These are phyloP conservation scores for Cladosporium sp. DNA, from an alignment of 2,329 filamentous ascomycete genomes.

Conservation along the genomic window DNA sequence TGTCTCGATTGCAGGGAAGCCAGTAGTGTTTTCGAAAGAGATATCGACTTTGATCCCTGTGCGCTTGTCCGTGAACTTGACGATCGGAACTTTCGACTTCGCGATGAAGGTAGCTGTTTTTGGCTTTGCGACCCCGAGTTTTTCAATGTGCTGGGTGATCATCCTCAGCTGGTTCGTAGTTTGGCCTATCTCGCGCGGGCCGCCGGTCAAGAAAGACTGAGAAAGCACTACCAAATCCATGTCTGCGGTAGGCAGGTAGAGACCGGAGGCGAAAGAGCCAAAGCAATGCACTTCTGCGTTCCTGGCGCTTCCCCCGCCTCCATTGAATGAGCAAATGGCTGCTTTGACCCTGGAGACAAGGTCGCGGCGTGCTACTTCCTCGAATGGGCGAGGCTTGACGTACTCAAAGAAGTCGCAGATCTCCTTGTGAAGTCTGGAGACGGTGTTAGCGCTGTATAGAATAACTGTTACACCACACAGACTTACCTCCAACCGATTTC, in stretches of 20 bases:
- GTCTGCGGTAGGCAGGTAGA: conserved; percentile 72
- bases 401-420: conserved; percentile 83
- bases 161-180: conserved; percentile 53
- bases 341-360: conserved; percentile 63
- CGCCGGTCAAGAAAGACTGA: conserved; percentile 9
- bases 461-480: conserved; percentile 30
- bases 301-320: conserved; percentile 20
- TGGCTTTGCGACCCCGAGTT: conserved; percentile 50
- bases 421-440: conserved; percentile 69
- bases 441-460: background rate
- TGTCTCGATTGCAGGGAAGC: conserved; percentile 71
- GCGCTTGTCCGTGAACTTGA: conserved; percentile 77
- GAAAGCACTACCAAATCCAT: conserved; percentile 87
- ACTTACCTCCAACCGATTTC: conserved; percentile 22
- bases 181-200: conserved; percentile 12
- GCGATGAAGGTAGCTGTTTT: conserved; percentile 32
- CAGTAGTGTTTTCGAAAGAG: conserved; percentile 87
- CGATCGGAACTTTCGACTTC: conserved; percentile 75
- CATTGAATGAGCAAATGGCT: conserved; percentile 44
- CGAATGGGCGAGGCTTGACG: conserved; percentile 69
- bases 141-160: conserved; percentile 56
- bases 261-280: conserved; percentile 82
- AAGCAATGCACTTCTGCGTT: conserved; percentile 66
- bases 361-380: conserved; percentile 66
- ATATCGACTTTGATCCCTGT: conserved; percentile 84